phyloP scores from a whole-genome alignment of 176 grass and related monocot genomes.

The Paspalum notatum region DNA sequence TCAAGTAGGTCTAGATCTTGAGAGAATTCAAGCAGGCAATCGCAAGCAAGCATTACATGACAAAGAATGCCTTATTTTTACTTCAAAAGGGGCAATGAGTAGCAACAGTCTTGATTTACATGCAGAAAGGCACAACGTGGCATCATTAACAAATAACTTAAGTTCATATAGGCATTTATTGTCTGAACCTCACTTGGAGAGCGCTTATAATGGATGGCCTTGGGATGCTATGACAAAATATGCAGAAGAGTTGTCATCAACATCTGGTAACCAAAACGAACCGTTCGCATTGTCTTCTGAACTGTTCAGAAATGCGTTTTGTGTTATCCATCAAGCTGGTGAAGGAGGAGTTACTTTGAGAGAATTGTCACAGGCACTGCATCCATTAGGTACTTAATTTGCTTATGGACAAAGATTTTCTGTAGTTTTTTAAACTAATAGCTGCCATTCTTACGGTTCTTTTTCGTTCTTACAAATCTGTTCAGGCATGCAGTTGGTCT shows the following conservation, averaged over 20 bases:
- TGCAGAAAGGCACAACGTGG: slow-evolving; percentile 12
- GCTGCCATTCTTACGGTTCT: not conserved
- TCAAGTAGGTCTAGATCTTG: slow-evolving; percentile 60
- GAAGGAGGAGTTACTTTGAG: slow-evolving; percentile 69
- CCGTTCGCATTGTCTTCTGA: slow-evolving; percentile 58
- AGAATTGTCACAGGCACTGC: slow-evolving; percentile 64
- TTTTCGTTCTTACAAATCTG: slow-evolving; percentile 14
- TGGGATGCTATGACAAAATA: slow-evolving; percentile 79
- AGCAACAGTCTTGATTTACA: slow-evolving; percentile 38
- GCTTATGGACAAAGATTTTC: slow-evolving; percentile 33
- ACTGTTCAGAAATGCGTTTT: slow-evolving; percentile 66
- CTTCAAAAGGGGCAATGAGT: slow-evolving; percentile 39
- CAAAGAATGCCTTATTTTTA: slow-evolving; percentile 54
- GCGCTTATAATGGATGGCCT: slow-evolving; percentile 59
- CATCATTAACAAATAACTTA: slow-evolving; percentile 29
- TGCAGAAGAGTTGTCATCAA: slow-evolving; percentile 45
- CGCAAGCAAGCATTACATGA: slow-evolving; percentile 28
- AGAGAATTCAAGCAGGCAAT: slow-evolving; percentile 49
- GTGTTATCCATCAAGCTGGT: slow-evolving; percentile 68
- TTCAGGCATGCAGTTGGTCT: slow-evolving; percentile 29
- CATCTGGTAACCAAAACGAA: slow-evolving; percentile 45
- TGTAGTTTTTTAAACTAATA: slow-evolving; percentile 21
- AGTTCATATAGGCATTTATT: slow-evolving; percentile 48
- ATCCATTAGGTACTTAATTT: slow-evolving; percentile 57
- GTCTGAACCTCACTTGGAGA: slow-evolving; percentile 51